Base-by-base conservation (phyloP, 257 asterid genomes). In the Ilex asprella region DNA sequence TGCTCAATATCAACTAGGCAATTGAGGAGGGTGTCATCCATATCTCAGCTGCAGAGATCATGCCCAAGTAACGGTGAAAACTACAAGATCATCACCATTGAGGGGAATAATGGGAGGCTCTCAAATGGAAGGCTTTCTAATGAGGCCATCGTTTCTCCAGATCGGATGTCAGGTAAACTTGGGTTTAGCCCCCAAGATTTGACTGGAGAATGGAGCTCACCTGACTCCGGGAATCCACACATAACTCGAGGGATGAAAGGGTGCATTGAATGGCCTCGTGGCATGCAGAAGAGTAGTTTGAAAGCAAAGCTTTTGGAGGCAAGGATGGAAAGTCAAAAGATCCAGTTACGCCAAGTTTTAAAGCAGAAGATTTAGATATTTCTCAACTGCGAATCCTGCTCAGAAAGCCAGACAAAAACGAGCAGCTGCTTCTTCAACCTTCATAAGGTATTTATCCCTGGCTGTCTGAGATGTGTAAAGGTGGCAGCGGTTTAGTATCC, bases 231-330 rank as follows among this genome's bases (percentile, higher is more conserved):
- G 55, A 79, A 86, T 64, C 90, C 84, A 30, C 86, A 79, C 21
- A 69, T 78, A 0, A 63, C 75, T 57, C 81, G 84, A 70, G 85
- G 81, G 12, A 79, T 83, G 87, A 76, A 73, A 76, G 88, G 86
- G 16, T 77, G 76, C 50, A 72, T 72, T 8, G 85, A 77, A 75
- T 79, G 91, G 88, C 86, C 88, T n/a, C 65, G 74, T 16, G 78
- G 68, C 59, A 65, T 55, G 44, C 72, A 46, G 31, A 77, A 73
- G 75, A 39, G 39, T 7, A 65, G 69, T 65, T 57, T 51, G 69
- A 69, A 67, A 27, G 64, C 65, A 51, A 76, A 74, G 70, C 61
- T 59, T 56, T 68, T 76, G 60, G 78, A 78, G 65, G 74, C 73
- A 47, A 77, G 70, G 65, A 43, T 82, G 11, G 73, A 65, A 57